phyloP scores from a whole-genome alignment of 1,284 basidiomycete genomes.

The Cryptococcus hybrid region DNA sequence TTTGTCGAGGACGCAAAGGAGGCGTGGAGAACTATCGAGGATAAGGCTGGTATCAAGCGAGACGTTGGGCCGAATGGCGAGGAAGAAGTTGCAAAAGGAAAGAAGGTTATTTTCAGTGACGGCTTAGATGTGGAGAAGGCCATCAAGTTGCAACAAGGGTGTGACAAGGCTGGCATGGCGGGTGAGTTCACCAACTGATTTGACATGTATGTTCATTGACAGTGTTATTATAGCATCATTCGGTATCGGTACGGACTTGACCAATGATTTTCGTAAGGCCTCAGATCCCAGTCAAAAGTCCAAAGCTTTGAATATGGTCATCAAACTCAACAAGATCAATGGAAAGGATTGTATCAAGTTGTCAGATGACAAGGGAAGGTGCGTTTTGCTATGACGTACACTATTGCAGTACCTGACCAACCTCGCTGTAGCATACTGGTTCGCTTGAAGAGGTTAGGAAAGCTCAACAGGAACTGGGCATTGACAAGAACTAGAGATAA shows the following conservation, averaged over 20 bases:
- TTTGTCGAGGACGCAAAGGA: slow-evolving; percentile 71
- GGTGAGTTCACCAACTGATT: slow-evolving; percentile 52
- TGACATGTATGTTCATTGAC: neutral
- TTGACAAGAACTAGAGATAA: no score
- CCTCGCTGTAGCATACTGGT: slow-evolving; percentile 39
- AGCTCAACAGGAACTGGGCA: slow-evolving; percentile 34
- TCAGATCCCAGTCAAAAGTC: slow-evolving; percentile 62
- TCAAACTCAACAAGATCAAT: slow-evolving; percentile 77
- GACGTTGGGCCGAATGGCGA: slow-evolving; percentile 61
- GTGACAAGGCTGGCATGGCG: slow-evolving; percentile 69
- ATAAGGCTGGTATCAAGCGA: slow-evolving; percentile 38
- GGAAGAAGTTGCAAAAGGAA: slow-evolving; percentile 62
- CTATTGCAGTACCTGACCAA: neutral
- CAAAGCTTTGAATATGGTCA: slow-evolving; percentile 87
- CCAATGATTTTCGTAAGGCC: slow-evolving; percentile 77
- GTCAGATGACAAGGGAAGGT: slow-evolving; percentile 86
- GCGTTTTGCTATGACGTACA: neutral
- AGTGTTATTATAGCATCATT: slow-evolving; percentile 59
- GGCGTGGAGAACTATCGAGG: slow-evolving; percentile 53
- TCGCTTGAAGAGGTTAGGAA: slow-evolving; percentile 38
- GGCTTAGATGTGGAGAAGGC: slow-evolving; percentile 69
- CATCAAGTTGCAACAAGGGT: slow-evolving; percentile 66
- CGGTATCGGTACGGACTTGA: slow-evolving; percentile 87
- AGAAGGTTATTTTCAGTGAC: slow-evolving; percentile 81
- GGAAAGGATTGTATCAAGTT: slow-evolving; percentile 80